Percentiles rank a stretch among this genome's conserved stretches.
phyloP scores from a whole-genome alignment of 805 yeast genomes.

The Kurtzmaniella cleridarum region DNA sequence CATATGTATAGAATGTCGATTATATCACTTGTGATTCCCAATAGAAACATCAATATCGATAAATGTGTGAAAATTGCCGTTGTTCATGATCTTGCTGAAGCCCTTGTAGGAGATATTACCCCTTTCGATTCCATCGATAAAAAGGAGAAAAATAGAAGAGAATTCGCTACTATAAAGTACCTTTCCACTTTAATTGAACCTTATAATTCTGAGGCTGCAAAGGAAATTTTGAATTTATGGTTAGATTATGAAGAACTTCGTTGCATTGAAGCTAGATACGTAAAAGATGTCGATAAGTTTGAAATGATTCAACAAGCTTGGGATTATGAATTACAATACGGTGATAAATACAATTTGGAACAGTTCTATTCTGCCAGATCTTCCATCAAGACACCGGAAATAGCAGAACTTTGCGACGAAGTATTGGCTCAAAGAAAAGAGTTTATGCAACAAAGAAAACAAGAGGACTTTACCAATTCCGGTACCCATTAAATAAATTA shows the following conservation, averaged over 20 bases:
- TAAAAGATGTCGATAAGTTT: conserved; percentile 89
- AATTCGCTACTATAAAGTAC: conserved; percentile 64
- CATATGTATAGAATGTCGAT: conserved; percentile 95
- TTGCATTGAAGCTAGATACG: conserved; percentile 78
- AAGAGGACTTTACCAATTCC: too few relatives aligned
- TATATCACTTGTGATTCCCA: conserved; percentile 60
- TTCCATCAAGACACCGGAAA: conserved; percentile 66
- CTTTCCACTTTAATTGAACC: conserved; percentile 55
- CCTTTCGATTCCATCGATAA: conserved; percentile 67
- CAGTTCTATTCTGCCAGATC: conserved; percentile 64
- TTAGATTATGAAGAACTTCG: conserved; percentile 83
- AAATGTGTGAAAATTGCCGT: conserved; percentile 81
- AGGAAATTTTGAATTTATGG: conserved; percentile 70
- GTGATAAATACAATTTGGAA: conserved; percentile 51
- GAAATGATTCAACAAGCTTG: conserved; percentile 79
- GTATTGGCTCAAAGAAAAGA: conserved; percentile 17
- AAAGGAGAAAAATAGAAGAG: conserved; percentile 80
- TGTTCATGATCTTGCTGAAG: conserved; percentile 92
- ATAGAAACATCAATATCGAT: conserved; percentile 48
- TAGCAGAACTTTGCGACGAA: conserved; percentile 61
- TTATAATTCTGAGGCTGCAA: conserved; percentile 59
- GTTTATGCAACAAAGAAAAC: too few relatives aligned
- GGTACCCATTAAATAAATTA: too few relatives aligned
- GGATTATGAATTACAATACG: conserved; percentile 71
- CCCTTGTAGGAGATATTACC: conserved; percentile 91